phyloP scores from a whole-genome alignment of 805 yeast species.

The Barnettozyma sucrosica region DNA sequence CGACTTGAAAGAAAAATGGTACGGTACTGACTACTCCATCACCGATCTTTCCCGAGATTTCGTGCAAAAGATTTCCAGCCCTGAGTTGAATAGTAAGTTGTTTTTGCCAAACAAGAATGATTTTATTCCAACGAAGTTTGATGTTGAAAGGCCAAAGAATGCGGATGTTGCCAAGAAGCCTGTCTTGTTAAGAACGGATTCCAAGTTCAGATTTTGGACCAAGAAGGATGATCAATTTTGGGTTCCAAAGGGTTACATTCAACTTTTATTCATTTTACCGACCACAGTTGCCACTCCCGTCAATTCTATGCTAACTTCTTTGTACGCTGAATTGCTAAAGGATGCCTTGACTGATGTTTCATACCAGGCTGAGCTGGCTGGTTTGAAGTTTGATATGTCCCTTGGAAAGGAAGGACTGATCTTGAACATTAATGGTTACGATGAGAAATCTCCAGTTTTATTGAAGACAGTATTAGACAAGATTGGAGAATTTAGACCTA shows the following conservation, averaged over 20 bases:
- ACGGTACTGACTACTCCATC: slow-evolving; percentile 73
- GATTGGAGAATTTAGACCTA: slow-evolving; percentile 44
- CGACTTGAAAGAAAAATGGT: slow-evolving; percentile 69
- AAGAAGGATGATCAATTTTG: slow-evolving; percentile 85
- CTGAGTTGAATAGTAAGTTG: slow-evolving; percentile 31
- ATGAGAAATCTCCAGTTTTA: slow-evolving; percentile 67
- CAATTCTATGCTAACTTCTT: slow-evolving; percentile 49
- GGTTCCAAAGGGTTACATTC: slow-evolving; percentile 79
- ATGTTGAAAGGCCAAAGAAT: slow-evolving; percentile 41
- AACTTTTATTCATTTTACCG: slow-evolving; percentile 61
- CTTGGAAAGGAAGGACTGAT: slow-evolving; percentile 66
- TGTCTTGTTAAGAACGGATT: slow-evolving; percentile 45
- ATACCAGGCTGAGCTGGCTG: slow-evolving; percentile 82
- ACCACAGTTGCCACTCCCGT: slow-evolving; percentile 52
- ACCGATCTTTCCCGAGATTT: slow-evolving; percentile 39
- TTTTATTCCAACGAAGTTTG: slow-evolving; percentile 77
- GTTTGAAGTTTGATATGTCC: slow-evolving; percentile 52
- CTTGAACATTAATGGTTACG: slow-evolving; percentile 69
- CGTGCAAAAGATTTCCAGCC: slow-evolving; percentile 27
- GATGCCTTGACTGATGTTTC: slow-evolving; percentile 72
- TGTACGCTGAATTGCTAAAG: slow-evolving; percentile 65
- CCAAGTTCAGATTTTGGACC: slow-evolving; percentile 66
- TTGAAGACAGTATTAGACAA: slow-evolving; percentile 54
- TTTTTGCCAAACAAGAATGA: slow-evolving; percentile 69
- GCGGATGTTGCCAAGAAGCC: slow-evolving; percentile 47